Base-by-base conservation (phyloP, 148 eudicot species). In the Chenopodium album region DNA sequence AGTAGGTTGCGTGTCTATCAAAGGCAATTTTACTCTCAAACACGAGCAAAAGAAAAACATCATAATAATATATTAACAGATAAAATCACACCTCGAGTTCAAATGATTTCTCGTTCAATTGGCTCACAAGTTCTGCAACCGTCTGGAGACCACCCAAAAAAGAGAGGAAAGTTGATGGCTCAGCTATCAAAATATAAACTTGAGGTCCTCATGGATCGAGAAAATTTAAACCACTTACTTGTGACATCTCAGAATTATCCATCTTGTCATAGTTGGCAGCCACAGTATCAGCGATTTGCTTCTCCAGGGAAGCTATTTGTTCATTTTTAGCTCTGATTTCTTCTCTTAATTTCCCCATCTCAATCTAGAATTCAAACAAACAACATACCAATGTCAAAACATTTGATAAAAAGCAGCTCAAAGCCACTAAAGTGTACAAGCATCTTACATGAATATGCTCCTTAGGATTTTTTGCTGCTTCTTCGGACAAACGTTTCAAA, bases 31-130 rank as follows among this genome's bases (percentile, higher is more conserved):
- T 67, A 28, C 19, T 20, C 22, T 17, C 70, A 46, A 67, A 66
- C 70, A 46, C 32, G 47, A 37, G 26, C 9, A 1, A 67, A 67
- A 31, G 81, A 78, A n/a, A 78, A 2, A 67, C 4, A 48, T 28
- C 8, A 26, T 8, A 50, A 74, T 62, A 9, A 46, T 7, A 46
- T 34, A 64, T 48, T 9, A 56, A 32, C 16, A 76, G 75, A 3
- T 37, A n/a, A 77, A 32, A 63, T 68, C 65, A 82, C 79, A 94
- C 99, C 99, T 96, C 98, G 68, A 96, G 95, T 86, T 96, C 99
- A 85, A 96, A 92, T 71, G 97, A 91, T 82, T 91, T 96, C 92
- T 96, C 98, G 69, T 94, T 94, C 84, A 96, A 74, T 81, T 91
- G 97, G 81, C 87, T 90, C 88, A 89, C 85, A 29, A 96, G 89